Conservation (phyloP, 2,329 filamentous ascomycete species). For the Alternaria sp. region DNA sequence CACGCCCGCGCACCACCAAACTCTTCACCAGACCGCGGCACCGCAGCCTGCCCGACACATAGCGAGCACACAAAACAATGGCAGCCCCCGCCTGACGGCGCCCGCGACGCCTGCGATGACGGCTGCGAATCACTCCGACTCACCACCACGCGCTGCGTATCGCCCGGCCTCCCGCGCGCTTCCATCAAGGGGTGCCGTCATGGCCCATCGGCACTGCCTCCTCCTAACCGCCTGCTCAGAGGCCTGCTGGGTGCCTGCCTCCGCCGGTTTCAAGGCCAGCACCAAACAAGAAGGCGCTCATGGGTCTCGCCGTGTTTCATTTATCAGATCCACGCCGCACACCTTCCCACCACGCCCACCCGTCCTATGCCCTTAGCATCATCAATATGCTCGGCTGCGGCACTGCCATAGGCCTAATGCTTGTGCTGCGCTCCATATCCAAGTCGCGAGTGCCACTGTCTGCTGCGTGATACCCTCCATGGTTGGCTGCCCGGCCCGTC, state of each 20-base stretch:
- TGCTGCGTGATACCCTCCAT: constrained; percentile 8
- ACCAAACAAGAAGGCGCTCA: constrained; percentile 33
- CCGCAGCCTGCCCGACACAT: background rate
- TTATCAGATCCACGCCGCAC: constrained; percentile 26
- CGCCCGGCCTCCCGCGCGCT: constrained; percentile 34
- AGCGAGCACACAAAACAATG: background rate
- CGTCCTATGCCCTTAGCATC: constrained; percentile 9
- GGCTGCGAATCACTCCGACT: background rate
- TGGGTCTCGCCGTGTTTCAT: constrained; percentile 31
- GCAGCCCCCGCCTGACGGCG: background rate
- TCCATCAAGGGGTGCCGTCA: constrained; percentile 14
- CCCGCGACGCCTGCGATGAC: background rate
- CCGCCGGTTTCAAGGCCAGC: constrained; percentile 20
- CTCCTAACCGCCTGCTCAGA: constrained; percentile 30
- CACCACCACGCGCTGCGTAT: constrained; percentile 26
- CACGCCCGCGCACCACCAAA: background rate
- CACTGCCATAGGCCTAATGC: background rate
- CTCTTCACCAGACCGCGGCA: background rate
- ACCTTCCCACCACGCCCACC: constrained; percentile 4
- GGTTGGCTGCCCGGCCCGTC: constrained; percentile 31
- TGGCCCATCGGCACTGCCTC: constrained; percentile 30
- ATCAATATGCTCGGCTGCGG: constrained; percentile 5
- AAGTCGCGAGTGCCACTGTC: constrained; percentile 3
- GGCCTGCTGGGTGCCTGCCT: constrained; percentile 8
- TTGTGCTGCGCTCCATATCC: background rate